Conservation (phyloP, 257 asterid species). For the Lycium ferocissimum region DNA sequence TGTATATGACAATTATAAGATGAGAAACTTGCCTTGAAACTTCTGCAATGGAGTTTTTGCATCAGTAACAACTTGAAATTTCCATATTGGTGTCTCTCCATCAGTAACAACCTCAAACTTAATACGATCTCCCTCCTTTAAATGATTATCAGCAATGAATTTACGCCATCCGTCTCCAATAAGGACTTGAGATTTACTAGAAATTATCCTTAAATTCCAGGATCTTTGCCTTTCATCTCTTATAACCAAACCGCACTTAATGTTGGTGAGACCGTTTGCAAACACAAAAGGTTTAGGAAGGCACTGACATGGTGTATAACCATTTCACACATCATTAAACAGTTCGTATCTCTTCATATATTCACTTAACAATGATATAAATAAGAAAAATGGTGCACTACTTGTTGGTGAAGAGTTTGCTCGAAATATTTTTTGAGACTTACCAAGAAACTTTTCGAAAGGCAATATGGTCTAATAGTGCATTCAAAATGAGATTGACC, state of each 20-base stretch:
- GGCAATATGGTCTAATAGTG: not conserved
- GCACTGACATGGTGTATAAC: not conserved
- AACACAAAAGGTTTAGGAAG: not conserved
- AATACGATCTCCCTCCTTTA: not conserved
- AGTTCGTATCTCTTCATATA: not conserved
- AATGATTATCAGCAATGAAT: not conserved
- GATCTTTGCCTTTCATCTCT: not conserved
- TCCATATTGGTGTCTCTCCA: not conserved
- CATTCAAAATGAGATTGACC: slow-evolving; percentile 14
- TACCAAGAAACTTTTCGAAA: not conserved
- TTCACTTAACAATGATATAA: not conserved
- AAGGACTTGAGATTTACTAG: no score
- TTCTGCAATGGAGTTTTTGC: not conserved
- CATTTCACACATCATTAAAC: not conserved
- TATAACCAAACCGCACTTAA: not conserved
- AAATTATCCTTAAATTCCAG: not conserved
- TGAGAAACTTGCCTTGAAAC: not conserved
- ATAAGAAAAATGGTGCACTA: not conserved
- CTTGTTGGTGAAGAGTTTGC: not conserved
- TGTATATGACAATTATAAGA: not conserved
- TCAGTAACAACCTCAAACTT: not conserved
- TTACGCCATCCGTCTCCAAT: not conserved
- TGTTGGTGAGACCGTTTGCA: not conserved
- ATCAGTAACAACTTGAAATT: not conserved
- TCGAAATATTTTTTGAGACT: not conserved